Conservation (phyloP, 1,284 basidiomycete species). For the Stygiomarasmius scandens region DNA sequence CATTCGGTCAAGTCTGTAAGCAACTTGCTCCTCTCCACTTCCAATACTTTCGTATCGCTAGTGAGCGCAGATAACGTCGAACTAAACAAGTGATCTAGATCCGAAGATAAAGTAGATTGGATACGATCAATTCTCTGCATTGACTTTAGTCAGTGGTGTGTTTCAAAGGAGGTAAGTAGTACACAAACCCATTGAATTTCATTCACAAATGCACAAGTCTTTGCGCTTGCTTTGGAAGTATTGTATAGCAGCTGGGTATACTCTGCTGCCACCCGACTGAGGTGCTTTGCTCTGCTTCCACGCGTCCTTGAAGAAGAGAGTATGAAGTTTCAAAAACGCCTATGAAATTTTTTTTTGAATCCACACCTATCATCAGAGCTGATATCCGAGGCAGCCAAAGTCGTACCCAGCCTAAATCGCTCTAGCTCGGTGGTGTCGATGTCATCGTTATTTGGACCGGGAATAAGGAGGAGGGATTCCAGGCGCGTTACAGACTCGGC, state of each 20-base stretch:
- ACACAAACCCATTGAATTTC: constrained; percentile 84
- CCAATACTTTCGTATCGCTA: constrained; percentile 46
- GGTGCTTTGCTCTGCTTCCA: constrained; percentile 77
- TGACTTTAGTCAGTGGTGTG: constrained; percentile 10
- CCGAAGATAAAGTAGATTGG: constrained; percentile 78
- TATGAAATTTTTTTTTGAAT: too few species aligned
- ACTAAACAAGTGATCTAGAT: constrained; percentile 81
- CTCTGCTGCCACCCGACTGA: constrained; percentile 85
- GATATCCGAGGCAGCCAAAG: constrained; percentile 33
- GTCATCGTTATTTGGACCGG: constrained; percentile 49
- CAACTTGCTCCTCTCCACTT: constrained; percentile 66
- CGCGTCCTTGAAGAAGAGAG: constrained; percentile 37
- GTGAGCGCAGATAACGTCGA: constrained; percentile 53
- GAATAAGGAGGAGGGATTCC: constrained; percentile 77
- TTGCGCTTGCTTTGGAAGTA: constrained; percentile 75
- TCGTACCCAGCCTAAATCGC: constrained; percentile 30
- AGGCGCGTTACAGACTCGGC: constrained; percentile 85
- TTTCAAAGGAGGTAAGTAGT: constrained; percentile 23
- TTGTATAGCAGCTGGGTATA: constrained; percentile 94
- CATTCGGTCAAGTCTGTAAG: constrained; percentile 75
- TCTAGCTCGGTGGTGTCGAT: constrained; percentile 33
- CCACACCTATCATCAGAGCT: constrained; percentile 34
- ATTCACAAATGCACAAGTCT: constrained; percentile 78
- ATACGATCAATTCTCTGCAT: constrained; percentile 79
- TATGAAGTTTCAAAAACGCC: too few species aligned